Evolutionary conservation across 176 grass and related monocot genomes (phyloP).

Genomic region (Stipa capillata): DNA sequence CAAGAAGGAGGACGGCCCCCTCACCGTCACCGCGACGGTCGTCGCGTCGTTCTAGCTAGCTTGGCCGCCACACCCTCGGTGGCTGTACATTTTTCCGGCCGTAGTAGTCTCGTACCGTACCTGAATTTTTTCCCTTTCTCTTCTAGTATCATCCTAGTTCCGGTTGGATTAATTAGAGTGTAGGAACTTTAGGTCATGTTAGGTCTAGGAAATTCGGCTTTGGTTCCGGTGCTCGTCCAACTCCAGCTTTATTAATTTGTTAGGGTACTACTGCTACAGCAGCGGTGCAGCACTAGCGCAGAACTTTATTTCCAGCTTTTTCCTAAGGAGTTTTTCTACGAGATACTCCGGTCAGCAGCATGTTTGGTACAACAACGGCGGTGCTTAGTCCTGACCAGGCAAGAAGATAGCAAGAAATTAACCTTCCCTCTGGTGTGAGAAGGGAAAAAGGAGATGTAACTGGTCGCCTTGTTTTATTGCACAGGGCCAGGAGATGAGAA

Average conservation of each 20-base stretch:
- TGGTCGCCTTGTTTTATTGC: background rate
- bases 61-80: conserved; percentile 16
- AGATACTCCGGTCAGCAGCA: background rate
- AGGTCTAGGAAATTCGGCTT: conserved; percentile 30
- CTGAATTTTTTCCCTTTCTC: background rate
- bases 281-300: conserved; percentile 19
- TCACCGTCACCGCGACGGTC: conserved; percentile 22
- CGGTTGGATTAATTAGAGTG: conserved; percentile 47
- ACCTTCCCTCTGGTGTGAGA: background rate
- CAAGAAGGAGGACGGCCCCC: conserved; percentile 48
- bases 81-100: conserved; percentile 57
- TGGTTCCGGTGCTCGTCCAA: no score
- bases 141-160: background rate
- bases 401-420: background rate
- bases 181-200: conserved; percentile 32
- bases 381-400: background rate
- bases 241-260: conserved; percentile 19
- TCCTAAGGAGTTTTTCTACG: background rate
- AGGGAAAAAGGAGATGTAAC: background rate
- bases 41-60: conserved; percentile 55
- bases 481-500: background rate
- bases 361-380: conserved; percentile 2
- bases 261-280: conserved; percentile 11
- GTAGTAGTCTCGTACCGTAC: conserved; percentile 41
- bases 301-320: conserved; percentile 25